A percentile compares a stretch with the other conserved stretches of the same genome.
These are phyloP conservation scores for Clitoria ternatea DNA, from an alignment of 306 rosid species.

Conservation along the genomic window DNA sequence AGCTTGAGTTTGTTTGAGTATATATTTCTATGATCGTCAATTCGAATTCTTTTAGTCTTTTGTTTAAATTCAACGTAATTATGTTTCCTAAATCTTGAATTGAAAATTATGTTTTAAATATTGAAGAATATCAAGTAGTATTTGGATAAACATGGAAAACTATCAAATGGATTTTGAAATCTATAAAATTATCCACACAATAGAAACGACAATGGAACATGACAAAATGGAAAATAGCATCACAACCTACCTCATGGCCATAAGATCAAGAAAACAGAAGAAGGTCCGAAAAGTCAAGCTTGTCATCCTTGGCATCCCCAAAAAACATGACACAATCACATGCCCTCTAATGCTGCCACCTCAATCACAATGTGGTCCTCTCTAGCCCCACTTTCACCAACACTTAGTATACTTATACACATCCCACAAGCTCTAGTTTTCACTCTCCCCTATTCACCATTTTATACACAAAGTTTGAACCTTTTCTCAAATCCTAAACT, in stretches of 20 bases:
- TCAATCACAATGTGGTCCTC: background rate
- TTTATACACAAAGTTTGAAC: background rate
- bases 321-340: background rate
- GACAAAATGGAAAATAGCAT: constrained; percentile 3
- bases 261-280: too few species aligned
- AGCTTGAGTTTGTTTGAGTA: too few species aligned
- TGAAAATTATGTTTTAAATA: too few species aligned
- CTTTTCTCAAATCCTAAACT: too few species aligned
- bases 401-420: background rate
- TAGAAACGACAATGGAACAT: background rate
- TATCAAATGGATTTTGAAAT: background rate
- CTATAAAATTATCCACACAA: background rate
- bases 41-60: too few species aligned
- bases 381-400: background rate
- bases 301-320: constrained; percentile 5
- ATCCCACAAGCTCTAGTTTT: background rate
- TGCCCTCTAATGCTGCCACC: constrained; percentile 13
- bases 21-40: too few species aligned
- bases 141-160: background rate
- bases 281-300: constrained; percentile 15
- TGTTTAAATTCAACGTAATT: too few species aligned
- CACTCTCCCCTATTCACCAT: background rate
- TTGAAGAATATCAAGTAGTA: too few species aligned
- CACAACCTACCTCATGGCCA: background rate
- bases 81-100: too few species aligned